phyloP scores from a whole-genome alignment of 177 flowering plant species.

The Vitis hybrid region DNA sequence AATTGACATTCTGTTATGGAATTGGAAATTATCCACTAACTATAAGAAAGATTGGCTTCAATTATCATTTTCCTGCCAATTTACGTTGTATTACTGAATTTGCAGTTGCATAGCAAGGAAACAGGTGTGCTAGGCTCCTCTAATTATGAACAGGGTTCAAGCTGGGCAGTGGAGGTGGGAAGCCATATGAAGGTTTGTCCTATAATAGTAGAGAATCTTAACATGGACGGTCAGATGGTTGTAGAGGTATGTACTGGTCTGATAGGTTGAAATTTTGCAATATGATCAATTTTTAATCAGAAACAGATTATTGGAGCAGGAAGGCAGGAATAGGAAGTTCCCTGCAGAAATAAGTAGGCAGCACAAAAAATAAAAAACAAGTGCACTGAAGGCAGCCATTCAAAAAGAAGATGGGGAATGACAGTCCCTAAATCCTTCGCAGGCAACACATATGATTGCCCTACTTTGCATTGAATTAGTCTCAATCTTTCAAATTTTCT shows the following conservation, averaged over 20 bases:
- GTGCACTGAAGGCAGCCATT: too few relatives aligned
- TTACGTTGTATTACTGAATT: conserved; percentile 2
- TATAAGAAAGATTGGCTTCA: not conserved
- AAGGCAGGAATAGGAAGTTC: too few relatives aligned
- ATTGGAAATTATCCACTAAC: not conserved
- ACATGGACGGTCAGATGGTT: conserved; percentile 74
- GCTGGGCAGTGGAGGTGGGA: conserved; percentile 92
- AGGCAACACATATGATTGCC: too few relatives aligned
- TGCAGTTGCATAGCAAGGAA: conserved; percentile 57
- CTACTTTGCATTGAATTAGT: not conserved
- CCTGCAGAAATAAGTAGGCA: too few relatives aligned
- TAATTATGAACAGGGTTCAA: conserved; percentile 61
- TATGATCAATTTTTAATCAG: not conserved
- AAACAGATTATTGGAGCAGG: too few relatives aligned
- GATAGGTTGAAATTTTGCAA: not conserved
- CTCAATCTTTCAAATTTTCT: conserved; percentile 3
- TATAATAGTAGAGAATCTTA: conserved; percentile 70
- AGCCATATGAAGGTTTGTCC: conserved; percentile 65
- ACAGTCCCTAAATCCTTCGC: too few relatives aligned
- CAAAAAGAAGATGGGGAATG: too few relatives aligned
- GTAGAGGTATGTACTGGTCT: conserved; percentile 58
- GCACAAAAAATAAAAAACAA: too few relatives aligned
- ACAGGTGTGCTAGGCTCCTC: conserved; percentile 35
- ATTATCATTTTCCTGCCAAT: not conserved
- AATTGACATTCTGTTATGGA: not conserved